Percentiles rank a stretch among this genome's conserved stretches.
phyloP scores from a whole-genome alignment of 768 basidiomycete species.

The Hemileccinum rubropunctum region DNA sequence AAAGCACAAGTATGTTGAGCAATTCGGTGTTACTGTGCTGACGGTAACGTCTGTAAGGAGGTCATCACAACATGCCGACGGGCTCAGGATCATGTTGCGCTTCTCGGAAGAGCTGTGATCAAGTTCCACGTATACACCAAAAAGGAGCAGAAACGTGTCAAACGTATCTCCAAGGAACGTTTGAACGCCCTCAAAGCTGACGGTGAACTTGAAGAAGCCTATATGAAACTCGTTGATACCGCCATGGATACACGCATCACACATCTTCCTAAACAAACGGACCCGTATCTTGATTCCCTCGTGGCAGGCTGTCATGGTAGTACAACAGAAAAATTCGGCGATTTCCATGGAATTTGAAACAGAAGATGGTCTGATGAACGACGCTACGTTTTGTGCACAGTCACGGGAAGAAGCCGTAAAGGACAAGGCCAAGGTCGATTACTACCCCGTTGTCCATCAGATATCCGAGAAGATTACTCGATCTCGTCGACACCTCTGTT shows the following conservation, averaged over 20 bases:
- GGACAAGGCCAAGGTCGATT: conserved; percentile 80
- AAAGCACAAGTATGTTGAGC: conserved; percentile 95
- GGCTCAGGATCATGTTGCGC: conserved; percentile 55
- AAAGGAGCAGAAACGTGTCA: conserved; percentile 96
- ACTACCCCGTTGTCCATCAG: conserved; percentile 92
- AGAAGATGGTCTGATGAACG: conserved; percentile 75
- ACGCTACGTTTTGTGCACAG: conserved; percentile 89
- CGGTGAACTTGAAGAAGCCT: conserved; percentile 99
- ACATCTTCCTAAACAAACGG: conserved; percentile 91
- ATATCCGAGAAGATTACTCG: conserved; percentile 83
- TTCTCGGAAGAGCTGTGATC: conserved; percentile 75
- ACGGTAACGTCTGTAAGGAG: conserved; percentile 79
- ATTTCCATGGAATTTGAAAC: conserved; percentile 48
- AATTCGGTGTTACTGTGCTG: conserved; percentile 78
- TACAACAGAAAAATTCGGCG: conserved; percentile 80
- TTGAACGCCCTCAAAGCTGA: conserved; percentile 95
- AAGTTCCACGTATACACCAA: conserved; percentile 88
- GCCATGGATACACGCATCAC: conserved; percentile 99
- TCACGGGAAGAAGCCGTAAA: conserved; percentile 56
- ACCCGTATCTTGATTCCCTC: conserved; percentile 90
- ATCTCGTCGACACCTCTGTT: too few relatives aligned
- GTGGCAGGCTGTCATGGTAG: conserved; percentile 90
- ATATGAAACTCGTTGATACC: conserved; percentile 97
- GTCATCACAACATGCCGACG: conserved; percentile 66
- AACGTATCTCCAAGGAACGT: conserved; percentile 96